Evolutionary conservation across 1,284 basidiomycete species (phyloP).

Genomic region (Irpex lacteus): DNA sequence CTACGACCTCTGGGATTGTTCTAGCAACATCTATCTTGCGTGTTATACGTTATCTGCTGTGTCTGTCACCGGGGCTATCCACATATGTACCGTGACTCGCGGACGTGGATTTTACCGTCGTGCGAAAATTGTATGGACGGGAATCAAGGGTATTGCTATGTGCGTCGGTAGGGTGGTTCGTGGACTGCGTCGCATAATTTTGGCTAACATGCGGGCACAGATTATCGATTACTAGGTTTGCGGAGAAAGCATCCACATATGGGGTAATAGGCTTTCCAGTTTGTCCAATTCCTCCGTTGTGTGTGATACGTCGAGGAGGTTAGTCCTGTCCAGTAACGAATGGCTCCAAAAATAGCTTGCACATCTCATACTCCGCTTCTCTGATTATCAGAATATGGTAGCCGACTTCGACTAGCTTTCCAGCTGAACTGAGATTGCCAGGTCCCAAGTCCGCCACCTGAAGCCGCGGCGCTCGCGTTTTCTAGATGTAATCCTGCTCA

Average conservation of each 20-base stretch:
- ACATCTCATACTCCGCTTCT: not conserved
- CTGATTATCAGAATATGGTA: not conserved
- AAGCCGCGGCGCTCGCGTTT: not conserved
- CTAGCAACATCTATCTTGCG: no score
- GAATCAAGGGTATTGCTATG: no score
- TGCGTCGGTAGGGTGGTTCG: no score
- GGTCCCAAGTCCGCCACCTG: not conserved
- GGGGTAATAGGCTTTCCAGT: not conserved
- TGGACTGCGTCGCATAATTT: no score
- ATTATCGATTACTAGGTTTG: not conserved
- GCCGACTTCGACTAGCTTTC: not conserved
- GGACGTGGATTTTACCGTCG: no score
- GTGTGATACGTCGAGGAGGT: not conserved
- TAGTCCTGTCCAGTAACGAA: not conserved
- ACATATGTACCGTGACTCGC: no score
- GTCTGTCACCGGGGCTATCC: no score
- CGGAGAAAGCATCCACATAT: not conserved
- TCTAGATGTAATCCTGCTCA: not conserved
- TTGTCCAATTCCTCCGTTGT: not conserved
- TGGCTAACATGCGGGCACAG: not conserved
- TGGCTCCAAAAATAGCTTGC: not conserved
- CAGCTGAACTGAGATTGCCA: not conserved
- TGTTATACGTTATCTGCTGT: no score
- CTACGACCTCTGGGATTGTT: no score
- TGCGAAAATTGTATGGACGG: no score